phyloP scores from a whole-genome alignment of 768 basidiomycete species.

The Galerina marginata region DNA sequence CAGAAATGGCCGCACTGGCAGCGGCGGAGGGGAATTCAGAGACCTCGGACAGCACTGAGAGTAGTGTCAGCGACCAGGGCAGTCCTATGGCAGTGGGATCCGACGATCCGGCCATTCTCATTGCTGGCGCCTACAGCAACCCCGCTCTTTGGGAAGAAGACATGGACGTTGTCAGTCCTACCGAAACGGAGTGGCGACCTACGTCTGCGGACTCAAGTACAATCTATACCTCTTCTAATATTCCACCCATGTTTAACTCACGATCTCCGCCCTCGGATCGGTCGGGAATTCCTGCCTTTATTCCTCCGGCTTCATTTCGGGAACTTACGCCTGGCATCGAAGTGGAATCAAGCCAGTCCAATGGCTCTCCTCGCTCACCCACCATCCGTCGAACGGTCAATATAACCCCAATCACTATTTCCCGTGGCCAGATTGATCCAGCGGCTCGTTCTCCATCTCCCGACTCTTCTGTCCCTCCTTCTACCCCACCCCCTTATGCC shows the following conservation, averaged over 20 bases:
- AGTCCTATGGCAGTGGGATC: conserved; percentile 54
- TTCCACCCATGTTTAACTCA: neutral
- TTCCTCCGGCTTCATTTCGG: conserved; percentile 30
- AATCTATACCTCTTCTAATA: no score
- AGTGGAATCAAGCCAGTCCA: conserved; percentile 9
- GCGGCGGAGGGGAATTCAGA: conserved; percentile 34
- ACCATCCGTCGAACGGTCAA: conserved; percentile 35
- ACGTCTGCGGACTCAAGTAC: neutral
- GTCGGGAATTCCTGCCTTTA: conserved; percentile 20
- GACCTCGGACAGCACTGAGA: conserved; percentile 45
- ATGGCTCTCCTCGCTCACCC: conserved; percentile 25
- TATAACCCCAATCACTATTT: conserved; percentile 40
- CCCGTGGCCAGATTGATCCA: conserved; percentile 33
- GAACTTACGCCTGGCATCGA: conserved; percentile 19
- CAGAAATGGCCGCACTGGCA: conserved; percentile 25
- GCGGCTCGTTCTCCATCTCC: conserved; percentile 36
- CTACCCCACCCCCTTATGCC: conserved; percentile 29
- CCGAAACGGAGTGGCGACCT: conserved; percentile 13
- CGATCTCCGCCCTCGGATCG: conserved; percentile 10
- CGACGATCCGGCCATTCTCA: conserved; percentile 46
- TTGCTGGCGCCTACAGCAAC: conserved; percentile 40
- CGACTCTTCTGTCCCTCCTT: conserved; percentile 31
- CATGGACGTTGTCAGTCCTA: neutral
- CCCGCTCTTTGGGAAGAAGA: conserved; percentile 25
- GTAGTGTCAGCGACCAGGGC: conserved; percentile 49